Base-by-base conservation (phyloP, 2,329 filamentous ascomycete species). In the Lachnellula cervina region DNA sequence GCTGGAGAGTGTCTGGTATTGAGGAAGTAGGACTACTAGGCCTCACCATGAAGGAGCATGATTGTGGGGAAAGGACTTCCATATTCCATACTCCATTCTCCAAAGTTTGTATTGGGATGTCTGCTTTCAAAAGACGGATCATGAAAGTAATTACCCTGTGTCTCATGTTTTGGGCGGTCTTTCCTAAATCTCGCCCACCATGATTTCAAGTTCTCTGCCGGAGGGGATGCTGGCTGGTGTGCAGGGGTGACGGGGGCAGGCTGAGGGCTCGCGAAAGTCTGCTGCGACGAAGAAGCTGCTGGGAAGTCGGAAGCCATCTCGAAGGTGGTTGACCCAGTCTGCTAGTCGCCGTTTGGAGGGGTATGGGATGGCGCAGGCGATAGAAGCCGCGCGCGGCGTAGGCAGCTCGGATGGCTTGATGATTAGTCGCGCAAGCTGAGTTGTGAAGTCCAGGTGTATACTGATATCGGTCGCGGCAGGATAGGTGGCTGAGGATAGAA, bases 181-280 rank as follows among this genome's bases (percentile, higher is more conserved):
- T 88, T 82, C 75, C 94, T 94, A 76, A 99, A 97, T 67, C 87
- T 86, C 74, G 91, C 96, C 94, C 94, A 97, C 94, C 94, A 99
- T 58, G 89, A 95, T 65, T 91, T 88, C 65, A 97, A 78, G 71
- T 96, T 91, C 71, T 90, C 95, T 63, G 85, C 90, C 32, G 90
- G 90, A 54, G 89, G 89, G 43, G 89, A 90, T 66, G 80, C 77
- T 56, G 78, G 73, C 55, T 66, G 64, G 40, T 56, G 43, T 38
- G 49, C 48, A 25, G 59, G 47, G 7, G 58, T 52, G 34, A 64
- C 51, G 21, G 62, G 63, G 52, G 67, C 62, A 49, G 66, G 64
- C 47, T 68, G 67, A 14, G 66, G 62, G 32, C 52, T 58, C 28
- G 62, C 59, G 51, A 68, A 66, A 44, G 66, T 57, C 54, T 68